Evolutionary conservation across 257 asterid genomes (phyloP).

Genomic region (Ophiorrhiza pumila): DNA sequence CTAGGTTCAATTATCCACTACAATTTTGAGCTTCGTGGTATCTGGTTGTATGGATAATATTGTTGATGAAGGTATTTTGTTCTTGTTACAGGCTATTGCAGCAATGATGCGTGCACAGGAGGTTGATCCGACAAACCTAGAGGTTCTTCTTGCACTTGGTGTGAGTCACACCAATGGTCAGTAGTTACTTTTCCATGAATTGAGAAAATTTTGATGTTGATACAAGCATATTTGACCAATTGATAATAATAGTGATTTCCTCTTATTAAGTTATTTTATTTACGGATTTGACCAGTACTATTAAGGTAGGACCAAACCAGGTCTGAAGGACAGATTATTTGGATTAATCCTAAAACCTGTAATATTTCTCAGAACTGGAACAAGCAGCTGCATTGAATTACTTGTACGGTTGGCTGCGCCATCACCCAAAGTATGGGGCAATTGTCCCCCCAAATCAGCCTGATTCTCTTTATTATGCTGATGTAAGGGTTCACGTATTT

Average conservation of each 20-base stretch:
- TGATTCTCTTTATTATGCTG: constrained; percentile 73
- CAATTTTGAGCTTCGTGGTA: too few relatives aligned
- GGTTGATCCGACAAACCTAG: constrained; percentile 91
- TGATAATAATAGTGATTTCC: not conserved
- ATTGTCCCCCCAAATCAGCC: constrained; percentile 70
- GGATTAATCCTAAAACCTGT: not conserved
- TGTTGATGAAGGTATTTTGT: not conserved
- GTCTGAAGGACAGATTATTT: not conserved
- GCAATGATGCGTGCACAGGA: constrained; percentile 99
- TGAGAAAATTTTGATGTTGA: constrained; percentile 7
- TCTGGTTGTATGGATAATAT: not conserved
- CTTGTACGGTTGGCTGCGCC: constrained; percentile 88
- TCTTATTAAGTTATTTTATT: not conserved
- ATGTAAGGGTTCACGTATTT: constrained; percentile 50
- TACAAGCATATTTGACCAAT: not conserved
- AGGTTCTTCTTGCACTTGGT: constrained; percentile 98
- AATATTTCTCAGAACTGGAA: constrained; percentile 69
- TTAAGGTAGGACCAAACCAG: not conserved
- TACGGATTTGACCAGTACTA: not conserved
- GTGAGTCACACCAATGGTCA: constrained; percentile 98
- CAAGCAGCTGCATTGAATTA: constrained; percentile 92
- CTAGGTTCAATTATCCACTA: too few relatives aligned
- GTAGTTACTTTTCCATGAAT: constrained; percentile 29
- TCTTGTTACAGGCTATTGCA: constrained; percentile 85
- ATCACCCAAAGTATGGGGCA: constrained; percentile 84